Conservation (phyloP, 2,329 filamentous ascomycete species). For the Waltergamsia citrina region DNA sequence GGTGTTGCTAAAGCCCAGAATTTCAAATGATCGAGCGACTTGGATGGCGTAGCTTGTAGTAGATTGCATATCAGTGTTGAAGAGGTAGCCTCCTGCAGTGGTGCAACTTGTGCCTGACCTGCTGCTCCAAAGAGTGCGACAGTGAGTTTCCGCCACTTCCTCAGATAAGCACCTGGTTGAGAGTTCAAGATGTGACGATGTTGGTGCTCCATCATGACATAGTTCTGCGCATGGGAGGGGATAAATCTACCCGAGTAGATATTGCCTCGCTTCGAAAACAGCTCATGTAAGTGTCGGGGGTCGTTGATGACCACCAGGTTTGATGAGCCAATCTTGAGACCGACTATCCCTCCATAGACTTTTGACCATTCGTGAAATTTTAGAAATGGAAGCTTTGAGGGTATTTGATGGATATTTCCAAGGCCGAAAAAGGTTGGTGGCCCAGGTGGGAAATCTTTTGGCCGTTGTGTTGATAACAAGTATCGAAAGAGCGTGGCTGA, state of each 20-base stretch:
- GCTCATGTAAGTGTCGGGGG: conserved; percentile 18
- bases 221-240: conserved; percentile 13
- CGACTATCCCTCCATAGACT: conserved; percentile 20
- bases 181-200: neutral
- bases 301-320: conserved; percentile 20
- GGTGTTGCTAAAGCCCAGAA: too few species aligned
- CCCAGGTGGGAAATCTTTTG: conserved; percentile 11
- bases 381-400: conserved; percentile 9
- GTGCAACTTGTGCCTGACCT: too few species aligned
- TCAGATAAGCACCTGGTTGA: neutral
- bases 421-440: conserved; percentile 9
- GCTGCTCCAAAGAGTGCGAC: too few species aligned
- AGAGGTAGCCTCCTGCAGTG: too few species aligned
- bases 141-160: too few species aligned
- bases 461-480: conserved; percentile 6
- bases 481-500: too few species aligned
- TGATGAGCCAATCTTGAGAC: conserved; percentile 14
- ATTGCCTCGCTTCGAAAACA: conserved; percentile 22
- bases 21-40: too few species aligned
- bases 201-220: conserved; percentile 11
- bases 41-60: too few species aligned
- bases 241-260: conserved; percentile 25
- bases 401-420: conserved; percentile 13
- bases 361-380: conserved; percentile 19
- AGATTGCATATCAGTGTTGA: too few species aligned